Conservation (phyloP, 2,329 filamentous ascomycete genomes). For the Drechslerella dactyloides region DNA sequence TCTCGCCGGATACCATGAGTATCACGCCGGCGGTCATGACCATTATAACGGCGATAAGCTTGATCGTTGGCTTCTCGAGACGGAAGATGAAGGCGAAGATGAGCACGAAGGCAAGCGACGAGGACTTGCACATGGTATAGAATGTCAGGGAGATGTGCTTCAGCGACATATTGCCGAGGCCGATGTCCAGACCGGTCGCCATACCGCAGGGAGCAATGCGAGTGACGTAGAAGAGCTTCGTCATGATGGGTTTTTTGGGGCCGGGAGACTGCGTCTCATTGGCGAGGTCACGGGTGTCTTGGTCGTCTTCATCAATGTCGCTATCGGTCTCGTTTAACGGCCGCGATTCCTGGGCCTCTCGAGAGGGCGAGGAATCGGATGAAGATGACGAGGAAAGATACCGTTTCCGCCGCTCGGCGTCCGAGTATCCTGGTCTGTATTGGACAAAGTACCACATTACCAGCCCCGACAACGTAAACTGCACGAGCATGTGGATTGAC, state of each 20-base stretch:
- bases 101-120: conserved; percentile 90
- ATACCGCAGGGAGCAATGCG: conserved; percentile 89
- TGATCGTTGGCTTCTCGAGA: conserved; percentile 84
- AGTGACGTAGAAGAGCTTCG: conserved; percentile 87
- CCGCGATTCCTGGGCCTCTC: conserved; percentile 63
- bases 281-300: conserved; percentile 47
- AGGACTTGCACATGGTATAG: conserved; percentile 95
- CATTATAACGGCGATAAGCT: conserved; percentile 82
- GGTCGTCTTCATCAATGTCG: conserved; percentile 49
- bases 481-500: conserved; percentile 91
- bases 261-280: conserved; percentile 53
- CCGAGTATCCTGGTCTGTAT: conserved; percentile 69
- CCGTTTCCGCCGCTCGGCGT: conserved; percentile 54
- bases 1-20: conserved; percentile 97
- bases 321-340: conserved; percentile 22
- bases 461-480: conserved; percentile 78
- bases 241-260: conserved; percentile 67
- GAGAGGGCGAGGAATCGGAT: conserved; percentile 62
- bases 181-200: conserved; percentile 93
- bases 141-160: conserved; percentile 97
- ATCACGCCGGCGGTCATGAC: conserved; percentile 92
- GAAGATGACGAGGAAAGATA: conserved; percentile 60
- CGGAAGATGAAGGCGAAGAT: conserved; percentile 93
- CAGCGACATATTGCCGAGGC: conserved; percentile 90
- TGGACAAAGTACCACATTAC: conserved; percentile 84